Conservation (phyloP, 768 basidiomycete species). For the Russula emetica region DNA sequence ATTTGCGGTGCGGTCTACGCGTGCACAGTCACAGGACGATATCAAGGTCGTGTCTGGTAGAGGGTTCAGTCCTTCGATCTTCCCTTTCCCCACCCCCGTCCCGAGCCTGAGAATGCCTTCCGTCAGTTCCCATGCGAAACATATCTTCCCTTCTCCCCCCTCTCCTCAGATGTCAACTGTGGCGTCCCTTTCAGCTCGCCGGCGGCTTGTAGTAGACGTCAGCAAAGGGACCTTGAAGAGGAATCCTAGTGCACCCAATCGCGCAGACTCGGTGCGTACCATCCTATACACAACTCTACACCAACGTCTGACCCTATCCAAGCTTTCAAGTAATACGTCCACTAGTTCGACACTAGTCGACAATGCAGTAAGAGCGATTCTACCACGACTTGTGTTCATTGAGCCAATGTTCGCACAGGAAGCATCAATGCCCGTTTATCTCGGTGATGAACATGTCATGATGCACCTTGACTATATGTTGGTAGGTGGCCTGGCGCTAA, state of each 20-base stretch:
- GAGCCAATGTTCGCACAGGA: constrained; percentile 12
- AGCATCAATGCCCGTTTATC: constrained; percentile 10
- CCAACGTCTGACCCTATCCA: neutral
- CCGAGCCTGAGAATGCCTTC: constrained; percentile 9
- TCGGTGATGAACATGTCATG: constrained; percentile 25
- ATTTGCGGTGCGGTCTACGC: constrained; percentile 19
- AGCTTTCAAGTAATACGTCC: constrained; percentile 26
- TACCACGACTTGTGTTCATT: neutral
- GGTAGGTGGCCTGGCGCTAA: constrained; percentile 14
- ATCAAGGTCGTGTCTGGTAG: constrained; percentile 19
- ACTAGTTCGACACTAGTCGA: constrained; percentile 28
- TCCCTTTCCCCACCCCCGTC: constrained; percentile 10
- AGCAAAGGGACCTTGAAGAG: constrained; percentile 11
- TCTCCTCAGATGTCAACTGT: constrained; percentile 3
- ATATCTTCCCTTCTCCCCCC: neutral
- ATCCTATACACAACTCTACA: neutral
- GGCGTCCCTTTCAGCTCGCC: constrained; percentile 9
- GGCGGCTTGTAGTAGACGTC: constrained; percentile 21
- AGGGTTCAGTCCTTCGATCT: constrained; percentile 11
- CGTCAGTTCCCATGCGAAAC: constrained; percentile 6
- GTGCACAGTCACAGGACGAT: constrained; percentile 18
- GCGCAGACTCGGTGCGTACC: constrained; percentile 25
- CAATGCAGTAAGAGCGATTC: constrained; percentile 13
- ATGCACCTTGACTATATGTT: constrained; percentile 27
- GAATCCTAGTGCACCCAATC: constrained; percentile 22